Evolutionary conservation across 495 filamentous ascomycete genomes (phyloP).

Genomic region (Hypoxylon fragiforme): DNA sequence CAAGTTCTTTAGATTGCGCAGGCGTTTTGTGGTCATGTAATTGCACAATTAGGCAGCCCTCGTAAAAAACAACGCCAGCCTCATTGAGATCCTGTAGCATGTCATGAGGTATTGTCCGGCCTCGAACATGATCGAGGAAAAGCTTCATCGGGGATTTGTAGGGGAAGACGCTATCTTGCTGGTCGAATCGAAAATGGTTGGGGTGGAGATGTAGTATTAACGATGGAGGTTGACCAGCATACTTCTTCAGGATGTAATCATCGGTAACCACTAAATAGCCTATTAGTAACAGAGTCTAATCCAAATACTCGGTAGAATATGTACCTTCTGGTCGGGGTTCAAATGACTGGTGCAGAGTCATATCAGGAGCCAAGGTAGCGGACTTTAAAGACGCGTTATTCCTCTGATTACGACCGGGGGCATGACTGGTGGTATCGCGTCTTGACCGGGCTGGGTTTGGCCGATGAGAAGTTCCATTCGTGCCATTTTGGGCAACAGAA

Average conservation of each 20-base stretch:
- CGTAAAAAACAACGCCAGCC: constrained; percentile 80
- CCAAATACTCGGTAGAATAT: constrained; percentile 6
- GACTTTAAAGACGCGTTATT: constrained; percentile 48
- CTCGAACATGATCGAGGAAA: constrained; percentile 70
- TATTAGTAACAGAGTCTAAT: too few relatives aligned
- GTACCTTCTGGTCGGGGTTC: constrained; percentile 55
- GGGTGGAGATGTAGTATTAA: constrained; percentile 83
- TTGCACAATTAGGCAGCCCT: constrained; percentile 93
- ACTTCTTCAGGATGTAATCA: constrained; percentile 81
- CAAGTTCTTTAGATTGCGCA: constrained; percentile 60
- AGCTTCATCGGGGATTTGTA: constrained; percentile 90
- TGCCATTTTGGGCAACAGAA: constrained; percentile 50
- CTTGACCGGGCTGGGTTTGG: constrained; percentile 55
- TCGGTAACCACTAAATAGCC: constrained; percentile 62
- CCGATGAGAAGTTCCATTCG: constrained; percentile 45
- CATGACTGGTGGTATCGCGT: constrained; percentile 46
- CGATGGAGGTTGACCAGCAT: constrained; percentile 72
- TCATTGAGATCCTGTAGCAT: constrained; percentile 62
- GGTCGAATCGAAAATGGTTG: constrained; percentile 88
- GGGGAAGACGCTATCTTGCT: constrained; percentile 86
- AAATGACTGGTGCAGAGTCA: constrained; percentile 31
- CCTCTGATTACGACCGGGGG: constrained; percentile 46
- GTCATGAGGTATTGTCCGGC: constrained; percentile 55
- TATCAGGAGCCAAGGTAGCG: constrained; percentile 49
- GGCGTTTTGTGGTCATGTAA: constrained; percentile 80